phyloP scores from a whole-genome alignment of 2,329 filamentous ascomycete species.

The Cercospora beticola region DNA sequence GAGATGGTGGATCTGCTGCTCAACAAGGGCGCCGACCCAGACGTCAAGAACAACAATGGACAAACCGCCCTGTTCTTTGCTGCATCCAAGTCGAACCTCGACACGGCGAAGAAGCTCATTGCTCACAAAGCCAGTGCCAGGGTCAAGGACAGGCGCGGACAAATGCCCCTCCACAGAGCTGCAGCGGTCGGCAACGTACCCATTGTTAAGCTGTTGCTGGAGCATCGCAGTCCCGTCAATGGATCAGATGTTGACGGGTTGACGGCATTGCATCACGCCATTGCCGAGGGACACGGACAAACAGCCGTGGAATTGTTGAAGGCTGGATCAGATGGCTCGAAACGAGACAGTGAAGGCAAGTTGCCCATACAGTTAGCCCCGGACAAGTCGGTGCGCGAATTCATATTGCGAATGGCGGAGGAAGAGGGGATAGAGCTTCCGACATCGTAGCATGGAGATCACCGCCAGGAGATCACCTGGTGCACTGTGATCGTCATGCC shows the following conservation, averaged over 20 bases:
- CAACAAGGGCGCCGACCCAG: constrained; percentile 67
- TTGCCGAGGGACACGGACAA: constrained; percentile 75
- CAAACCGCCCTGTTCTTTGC: constrained; percentile 89
- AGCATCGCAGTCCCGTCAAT: constrained; percentile 77
- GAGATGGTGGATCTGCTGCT: constrained; percentile 67
- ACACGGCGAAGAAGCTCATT: constrained; percentile 76
- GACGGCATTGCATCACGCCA: constrained; percentile 84
- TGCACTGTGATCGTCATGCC: background rate
- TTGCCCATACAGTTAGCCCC: constrained; percentile 80
- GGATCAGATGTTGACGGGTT: constrained; percentile 78
- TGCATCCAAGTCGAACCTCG: constrained; percentile 83
- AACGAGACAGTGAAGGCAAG: constrained; percentile 69
- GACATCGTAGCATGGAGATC: background rate
- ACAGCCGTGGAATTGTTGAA: constrained; percentile 79
- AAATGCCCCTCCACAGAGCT: constrained; percentile 86
- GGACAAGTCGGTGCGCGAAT: constrained; percentile 76
- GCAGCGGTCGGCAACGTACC: constrained; percentile 87
- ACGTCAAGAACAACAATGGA: constrained; percentile 70
- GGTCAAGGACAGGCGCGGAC: constrained; percentile 81
- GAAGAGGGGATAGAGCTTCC: constrained; percentile 71
- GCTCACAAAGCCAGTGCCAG: constrained; percentile 73
- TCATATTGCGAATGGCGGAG: constrained; percentile 75
- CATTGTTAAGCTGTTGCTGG: constrained; percentile 76
- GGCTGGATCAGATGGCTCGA: constrained; percentile 77
- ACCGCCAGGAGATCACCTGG: background rate